Evolutionary conservation across 2,329 filamentous ascomycete species (phyloP).

Genomic region (Aspergillus intermedius): DNA sequence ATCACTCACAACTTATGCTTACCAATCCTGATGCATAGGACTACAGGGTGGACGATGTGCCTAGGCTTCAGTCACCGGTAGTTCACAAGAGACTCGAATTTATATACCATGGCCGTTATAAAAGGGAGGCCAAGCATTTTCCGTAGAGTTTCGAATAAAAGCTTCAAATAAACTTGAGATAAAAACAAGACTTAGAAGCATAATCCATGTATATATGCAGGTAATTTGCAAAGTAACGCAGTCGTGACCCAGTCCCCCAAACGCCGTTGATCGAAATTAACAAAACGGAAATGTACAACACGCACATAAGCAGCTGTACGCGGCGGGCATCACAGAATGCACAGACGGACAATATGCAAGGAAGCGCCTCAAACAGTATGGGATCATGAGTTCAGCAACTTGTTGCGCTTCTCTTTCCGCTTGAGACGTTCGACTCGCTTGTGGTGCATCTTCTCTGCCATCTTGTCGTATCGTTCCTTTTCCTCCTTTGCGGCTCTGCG

Average conservation of each 20-base stretch:
- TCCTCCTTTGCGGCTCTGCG: slow-evolving; percentile 85
- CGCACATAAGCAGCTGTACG: no score
- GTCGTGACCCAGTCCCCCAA: not conserved
- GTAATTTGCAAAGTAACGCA: not conserved
- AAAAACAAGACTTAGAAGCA: no score
- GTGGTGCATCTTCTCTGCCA: slow-evolving; percentile 96
- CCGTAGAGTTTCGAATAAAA: no score
- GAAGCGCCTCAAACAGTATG: not conserved
- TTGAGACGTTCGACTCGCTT: slow-evolving; percentile 90
- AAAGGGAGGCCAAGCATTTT: no score
- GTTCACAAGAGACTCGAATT: no score
- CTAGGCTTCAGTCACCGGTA: no score
- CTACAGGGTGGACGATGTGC: no score
- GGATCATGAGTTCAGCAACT: slow-evolving; percentile 39
- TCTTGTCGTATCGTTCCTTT: slow-evolving; percentile 82
- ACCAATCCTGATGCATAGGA: no score
- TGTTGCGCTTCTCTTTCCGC: slow-evolving; percentile 87
- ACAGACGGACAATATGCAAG: slow-evolving; percentile 1
- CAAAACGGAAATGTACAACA: slow-evolving; percentile 1
- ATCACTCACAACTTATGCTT: no score
- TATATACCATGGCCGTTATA: no score
- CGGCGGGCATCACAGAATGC: not conserved
- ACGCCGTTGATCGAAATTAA: not conserved
- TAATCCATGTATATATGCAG: not conserved
- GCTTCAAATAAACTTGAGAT: no score